Evolutionary conservation across 164 flowering plant genomes (phyloP).

Genomic region (Pachysandra terminalis): DNA sequence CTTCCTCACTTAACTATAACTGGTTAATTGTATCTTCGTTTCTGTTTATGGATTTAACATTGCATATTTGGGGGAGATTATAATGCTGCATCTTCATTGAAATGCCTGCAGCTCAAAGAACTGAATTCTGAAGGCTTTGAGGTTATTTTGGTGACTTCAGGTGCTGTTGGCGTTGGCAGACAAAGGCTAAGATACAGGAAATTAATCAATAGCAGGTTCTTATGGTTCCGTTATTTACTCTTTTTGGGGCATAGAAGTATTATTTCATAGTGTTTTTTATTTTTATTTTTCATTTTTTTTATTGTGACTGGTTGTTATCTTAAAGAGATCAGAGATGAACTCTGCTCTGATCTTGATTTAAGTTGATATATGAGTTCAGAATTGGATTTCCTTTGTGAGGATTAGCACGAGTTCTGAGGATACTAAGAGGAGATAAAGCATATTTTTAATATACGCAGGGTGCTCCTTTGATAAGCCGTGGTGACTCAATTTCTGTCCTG

Average conservation of each 20-base stretch:
- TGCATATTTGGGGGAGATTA: background rate
- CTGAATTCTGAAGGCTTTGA: constrained; percentile 70
- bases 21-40: background rate
- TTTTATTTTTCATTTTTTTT: too few relatives aligned
- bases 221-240: background rate
- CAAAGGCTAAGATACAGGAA: constrained; percentile 86
- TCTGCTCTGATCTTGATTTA: too few relatives aligned
- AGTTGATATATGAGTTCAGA: too few relatives aligned
- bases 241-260: background rate
- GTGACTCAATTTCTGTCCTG: too few relatives aligned
- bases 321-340: too few relatives aligned
- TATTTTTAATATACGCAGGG: too few relatives aligned
- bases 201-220: constrained; percentile 86
- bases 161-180: constrained; percentile 96
- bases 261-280: too few relatives aligned
- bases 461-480: too few relatives aligned
- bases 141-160: constrained; percentile 91
- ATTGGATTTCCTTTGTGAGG: too few relatives aligned
- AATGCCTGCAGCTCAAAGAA: constrained; percentile 65
- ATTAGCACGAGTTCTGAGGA: too few relatives aligned
- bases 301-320: too few relatives aligned
- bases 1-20: background rate
- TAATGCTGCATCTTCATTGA: background rate
- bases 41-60: background rate
- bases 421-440: too few relatives aligned